These are phyloP conservation scores for Parasarocladium wereldwijsianum DNA, from an alignment of 2,329 filamentous ascomycete species.

Conservation along the genomic window DNA sequence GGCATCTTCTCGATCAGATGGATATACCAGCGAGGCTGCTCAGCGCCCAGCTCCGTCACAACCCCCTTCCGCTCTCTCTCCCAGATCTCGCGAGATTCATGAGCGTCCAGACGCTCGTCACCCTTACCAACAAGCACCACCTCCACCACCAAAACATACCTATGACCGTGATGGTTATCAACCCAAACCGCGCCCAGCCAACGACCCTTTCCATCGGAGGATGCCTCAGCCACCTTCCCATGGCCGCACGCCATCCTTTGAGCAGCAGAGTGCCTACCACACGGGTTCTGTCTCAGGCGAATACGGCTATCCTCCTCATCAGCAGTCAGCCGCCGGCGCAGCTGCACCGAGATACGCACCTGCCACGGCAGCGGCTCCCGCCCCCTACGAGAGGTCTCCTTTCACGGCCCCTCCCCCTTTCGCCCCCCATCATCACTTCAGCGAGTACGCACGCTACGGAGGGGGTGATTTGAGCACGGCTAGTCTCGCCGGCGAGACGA, in stretches of 20 bases:
- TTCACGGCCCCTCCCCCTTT: slow-evolving; percentile 26
- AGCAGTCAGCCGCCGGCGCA: slow-evolving; percentile 25
- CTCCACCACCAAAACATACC: background rate
- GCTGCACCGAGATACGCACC: slow-evolving; percentile 12
- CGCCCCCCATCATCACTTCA: slow-evolving; percentile 21
- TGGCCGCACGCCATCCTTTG: too few species aligned
- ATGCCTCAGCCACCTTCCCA: too few species aligned
- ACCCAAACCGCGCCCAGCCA: too few species aligned
- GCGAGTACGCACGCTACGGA: slow-evolving; percentile 26
- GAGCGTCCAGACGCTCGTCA: slow-evolving; percentile 2
- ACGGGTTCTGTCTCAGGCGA: slow-evolving; percentile 17
- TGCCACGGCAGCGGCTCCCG: slow-evolving; percentile 13
- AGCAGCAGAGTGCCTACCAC: background rate
- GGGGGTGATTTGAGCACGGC: slow-evolving; percentile 21
- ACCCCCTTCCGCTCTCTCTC: too few species aligned
- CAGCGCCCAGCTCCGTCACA: background rate
- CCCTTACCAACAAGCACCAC: too few species aligned
- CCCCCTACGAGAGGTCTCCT: slow-evolving; percentile 26
- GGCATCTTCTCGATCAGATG: slow-evolving; percentile 1
- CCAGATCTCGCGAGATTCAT: background rate
- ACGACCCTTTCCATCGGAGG: too few species aligned
- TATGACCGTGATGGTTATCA: slow-evolving; percentile 2
- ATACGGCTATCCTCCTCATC: slow-evolving; percentile 25
- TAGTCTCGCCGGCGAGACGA: slow-evolving; percentile 26
- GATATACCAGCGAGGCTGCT: slow-evolving; percentile 2